Percentiles rank a stretch among this genome's conserved stretches.
These are phyloP conservation scores for Termitomyces sp. DNA, from an alignment of 768 basidiomycete species.

Conservation along the genomic window DNA sequence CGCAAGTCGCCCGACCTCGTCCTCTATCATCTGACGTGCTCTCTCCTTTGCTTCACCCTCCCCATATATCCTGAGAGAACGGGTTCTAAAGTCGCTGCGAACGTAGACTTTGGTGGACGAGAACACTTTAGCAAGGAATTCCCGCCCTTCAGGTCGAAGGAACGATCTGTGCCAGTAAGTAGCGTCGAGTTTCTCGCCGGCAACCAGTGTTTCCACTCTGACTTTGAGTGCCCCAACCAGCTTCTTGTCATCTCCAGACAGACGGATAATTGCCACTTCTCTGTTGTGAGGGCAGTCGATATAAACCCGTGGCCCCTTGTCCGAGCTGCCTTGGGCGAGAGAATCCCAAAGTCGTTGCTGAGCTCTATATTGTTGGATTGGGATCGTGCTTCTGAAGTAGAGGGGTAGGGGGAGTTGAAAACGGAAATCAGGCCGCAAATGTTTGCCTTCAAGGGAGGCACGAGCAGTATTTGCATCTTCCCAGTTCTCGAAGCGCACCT, in stretches of 20 bases:
- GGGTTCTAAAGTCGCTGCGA: conserved; percentile 42
- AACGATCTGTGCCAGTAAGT: conserved; percentile 52
- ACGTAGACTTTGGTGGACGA: conserved; percentile 38
- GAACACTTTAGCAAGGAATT: conserved; percentile 32
- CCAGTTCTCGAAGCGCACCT: conserved; percentile 46
- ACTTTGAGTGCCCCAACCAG: conserved; percentile 57
- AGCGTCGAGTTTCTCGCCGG: conserved; percentile 43
- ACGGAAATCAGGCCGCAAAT: conserved; percentile 28
- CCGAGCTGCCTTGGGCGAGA: conserved; percentile 33
- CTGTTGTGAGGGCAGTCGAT: conserved; percentile 17
- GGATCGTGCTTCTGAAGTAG: conserved; percentile 47
- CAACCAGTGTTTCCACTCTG: conserved; percentile 50
- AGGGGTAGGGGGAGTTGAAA: conserved; percentile 44
- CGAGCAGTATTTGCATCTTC: conserved; percentile 42
- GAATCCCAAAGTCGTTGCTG: conserved; percentile 49
- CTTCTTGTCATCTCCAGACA: conserved; percentile 51
- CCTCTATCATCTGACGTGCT: conserved; percentile 42
- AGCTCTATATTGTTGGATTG: conserved; percentile 45
- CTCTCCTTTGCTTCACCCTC: conserved; percentile 31
- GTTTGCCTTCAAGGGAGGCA: conserved; percentile 29
- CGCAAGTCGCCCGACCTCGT: conserved; percentile 45
- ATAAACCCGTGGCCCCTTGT: conserved; percentile 30
- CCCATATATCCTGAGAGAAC: conserved; percentile 45
- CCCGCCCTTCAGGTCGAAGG: conserved; percentile 19
- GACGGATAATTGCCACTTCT: conserved; percentile 32